Conservation (phyloP, 495 filamentous ascomycete genomes). For the Peziza echinospora region DNA sequence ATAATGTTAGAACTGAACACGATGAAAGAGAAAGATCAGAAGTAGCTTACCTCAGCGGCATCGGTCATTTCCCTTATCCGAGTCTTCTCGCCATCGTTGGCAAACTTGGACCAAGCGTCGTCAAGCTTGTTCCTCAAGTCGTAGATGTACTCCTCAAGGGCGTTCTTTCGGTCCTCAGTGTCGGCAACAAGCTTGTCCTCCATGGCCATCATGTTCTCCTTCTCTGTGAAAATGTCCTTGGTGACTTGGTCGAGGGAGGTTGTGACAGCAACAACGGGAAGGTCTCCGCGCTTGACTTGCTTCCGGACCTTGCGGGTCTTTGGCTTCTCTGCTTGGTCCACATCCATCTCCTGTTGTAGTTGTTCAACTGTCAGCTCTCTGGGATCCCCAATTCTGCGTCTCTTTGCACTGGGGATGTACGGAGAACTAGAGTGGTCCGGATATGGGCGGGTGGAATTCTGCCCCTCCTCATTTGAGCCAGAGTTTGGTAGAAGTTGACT, state of each 20-base stretch:
- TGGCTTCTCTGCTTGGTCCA: conserved; percentile 50
- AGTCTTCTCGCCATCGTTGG: conserved; percentile 78
- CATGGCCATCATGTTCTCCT: conserved; percentile 78
- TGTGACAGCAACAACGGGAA: conserved; percentile 68
- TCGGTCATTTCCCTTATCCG: conserved; percentile 63
- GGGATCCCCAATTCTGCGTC: neutral
- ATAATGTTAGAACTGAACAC: conserved; percentile 1
- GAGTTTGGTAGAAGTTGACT: conserved; percentile 11
- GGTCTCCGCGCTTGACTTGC: conserved; percentile 92
- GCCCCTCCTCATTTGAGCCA: neutral
- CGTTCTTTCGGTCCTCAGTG: conserved; percentile 99
- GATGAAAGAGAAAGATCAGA: neutral
- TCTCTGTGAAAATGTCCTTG: conserved; percentile 50
- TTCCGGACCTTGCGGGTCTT: conserved; percentile 99
- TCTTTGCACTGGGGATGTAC: too few species aligned
- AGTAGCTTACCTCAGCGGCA: conserved; percentile 50
- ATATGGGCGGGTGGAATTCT: too few species aligned
- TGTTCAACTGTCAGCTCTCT: neutral
- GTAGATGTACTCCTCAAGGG: conserved; percentile 93
- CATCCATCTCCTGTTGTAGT: conserved; percentile 73
- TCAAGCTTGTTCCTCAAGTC: conserved; percentile 85
- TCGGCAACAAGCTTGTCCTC: conserved; percentile 97
- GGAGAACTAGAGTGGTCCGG: conserved; percentile 5
- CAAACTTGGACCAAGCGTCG: conserved; percentile 68
- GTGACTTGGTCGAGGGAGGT: conserved; percentile 45